Percentiles rank a stretch among this genome's conserved stretches.
phyloP scores from a whole-genome alignment of 139 green algal species.

The Haematococcus lacustris region DNA sequence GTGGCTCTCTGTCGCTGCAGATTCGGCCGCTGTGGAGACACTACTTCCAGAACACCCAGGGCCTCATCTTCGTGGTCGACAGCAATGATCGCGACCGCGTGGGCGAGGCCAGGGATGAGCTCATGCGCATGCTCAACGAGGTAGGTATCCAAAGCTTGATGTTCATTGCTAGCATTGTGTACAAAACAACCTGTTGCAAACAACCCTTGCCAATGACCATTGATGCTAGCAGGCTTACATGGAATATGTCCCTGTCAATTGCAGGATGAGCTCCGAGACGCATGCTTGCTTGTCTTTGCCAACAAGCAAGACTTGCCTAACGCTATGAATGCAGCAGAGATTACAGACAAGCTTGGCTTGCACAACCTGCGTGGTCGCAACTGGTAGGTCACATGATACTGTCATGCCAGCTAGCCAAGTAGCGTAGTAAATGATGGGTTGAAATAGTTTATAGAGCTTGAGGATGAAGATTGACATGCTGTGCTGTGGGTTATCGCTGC shows the following conservation, averaged over 20 bases:
- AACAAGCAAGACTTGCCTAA: constrained; percentile 91
- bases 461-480: too few relatives aligned
- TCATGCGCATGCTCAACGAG: constrained; percentile 99
- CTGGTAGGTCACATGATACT: constrained; percentile 69
- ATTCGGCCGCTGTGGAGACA: constrained; percentile 91
- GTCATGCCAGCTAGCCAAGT: too few relatives aligned
- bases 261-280: constrained; percentile 94
- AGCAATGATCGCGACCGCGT: constrained; percentile 89
- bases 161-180: too few relatives aligned
- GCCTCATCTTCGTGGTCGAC: constrained; percentile 98
- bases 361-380: constrained; percentile 91
- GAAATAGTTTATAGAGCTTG: too few relatives aligned
- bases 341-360: constrained; percentile 98
- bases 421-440: too few relatives aligned
- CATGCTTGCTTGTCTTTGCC: constrained; percentile 96
- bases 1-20: constrained; percentile 37
- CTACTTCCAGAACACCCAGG: constrained; percentile 98
- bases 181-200: too few relatives aligned
- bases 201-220: too few relatives aligned
- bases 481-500: too few relatives aligned
- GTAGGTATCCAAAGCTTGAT: too few relatives aligned
- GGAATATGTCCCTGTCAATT: too few relatives aligned
- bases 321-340: constrained; percentile 96
- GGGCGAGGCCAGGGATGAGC: constrained; percentile 90
- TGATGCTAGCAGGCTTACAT: too few relatives aligned